Evolutionary conservation across 2,329 filamentous ascomycete genomes (phyloP).

Genomic region (Bimuria novae-zelandiae): DNA sequence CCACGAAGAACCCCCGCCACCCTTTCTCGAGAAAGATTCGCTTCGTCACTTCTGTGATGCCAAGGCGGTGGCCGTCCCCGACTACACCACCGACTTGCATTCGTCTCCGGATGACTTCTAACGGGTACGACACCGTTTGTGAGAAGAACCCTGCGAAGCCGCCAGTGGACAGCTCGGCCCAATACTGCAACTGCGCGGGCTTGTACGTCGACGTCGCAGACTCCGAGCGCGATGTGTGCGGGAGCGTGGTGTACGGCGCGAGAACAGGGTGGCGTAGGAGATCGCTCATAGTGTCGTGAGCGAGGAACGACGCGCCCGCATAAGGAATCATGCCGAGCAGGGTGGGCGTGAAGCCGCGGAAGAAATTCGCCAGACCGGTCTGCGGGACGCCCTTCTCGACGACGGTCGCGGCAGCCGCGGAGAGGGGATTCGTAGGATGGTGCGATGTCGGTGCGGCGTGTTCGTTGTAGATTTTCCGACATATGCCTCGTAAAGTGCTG

Average conservation of each 20-base stretch:
- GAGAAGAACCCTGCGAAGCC: constrained; percentile 86
- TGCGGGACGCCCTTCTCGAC: constrained; percentile 62
- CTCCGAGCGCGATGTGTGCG: constrained; percentile 55
- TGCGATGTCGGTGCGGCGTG: constrained; percentile 48
- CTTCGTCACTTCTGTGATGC: constrained; percentile 76
- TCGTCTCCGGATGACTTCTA: constrained; percentile 87
- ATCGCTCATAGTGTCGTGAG: constrained; percentile 89
- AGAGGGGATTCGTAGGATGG: constrained; percentile 45
- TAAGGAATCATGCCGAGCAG: constrained; percentile 95
- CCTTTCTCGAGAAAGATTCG: constrained; percentile 79
- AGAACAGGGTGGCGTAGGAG: constrained; percentile 72
- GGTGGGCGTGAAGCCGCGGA: constrained; percentile 89
- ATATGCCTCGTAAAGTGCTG: constrained; percentile 75
- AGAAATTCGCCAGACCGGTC: constrained; percentile 84
- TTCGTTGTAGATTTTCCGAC: constrained; percentile 85
- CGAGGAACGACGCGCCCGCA: constrained; percentile 92
- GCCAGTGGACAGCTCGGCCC: constrained; percentile 84
- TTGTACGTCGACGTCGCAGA: constrained; percentile 54
- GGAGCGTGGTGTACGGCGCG: constrained; percentile 75
- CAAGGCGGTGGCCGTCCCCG: constrained; percentile 80
- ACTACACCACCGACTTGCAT: constrained; percentile 98
- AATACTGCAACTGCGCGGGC: constrained; percentile 74
- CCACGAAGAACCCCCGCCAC: constrained; percentile 84
- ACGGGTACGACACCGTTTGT: constrained; percentile 89
- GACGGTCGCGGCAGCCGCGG: constrained; percentile 47